phyloP scores from a whole-genome alignment of 208 protist genomes.

The Crithidia bombi region DNA sequence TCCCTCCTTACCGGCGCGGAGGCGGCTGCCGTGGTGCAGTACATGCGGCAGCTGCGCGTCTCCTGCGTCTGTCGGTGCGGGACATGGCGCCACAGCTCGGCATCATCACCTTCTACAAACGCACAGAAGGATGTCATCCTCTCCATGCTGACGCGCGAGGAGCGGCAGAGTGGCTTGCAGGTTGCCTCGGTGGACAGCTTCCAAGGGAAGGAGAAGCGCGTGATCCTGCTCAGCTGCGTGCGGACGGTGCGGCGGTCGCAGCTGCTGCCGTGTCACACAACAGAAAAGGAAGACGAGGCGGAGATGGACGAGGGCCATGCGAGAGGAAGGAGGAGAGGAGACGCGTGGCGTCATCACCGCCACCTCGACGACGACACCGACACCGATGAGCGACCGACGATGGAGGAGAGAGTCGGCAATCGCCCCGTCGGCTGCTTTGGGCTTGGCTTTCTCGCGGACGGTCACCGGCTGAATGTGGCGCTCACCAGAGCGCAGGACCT shows the following conservation, averaged over 20 bases:
- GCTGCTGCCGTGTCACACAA: constrained; percentile 18
- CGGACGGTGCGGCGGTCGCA: constrained; percentile 45
- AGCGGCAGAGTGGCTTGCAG: constrained; percentile 66
- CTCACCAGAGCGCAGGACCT: constrained; percentile 91
- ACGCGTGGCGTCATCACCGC: not conserved
- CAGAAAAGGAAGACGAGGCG: constrained; percentile 16
- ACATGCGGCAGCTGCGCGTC: constrained; percentile 71
- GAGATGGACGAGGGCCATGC: constrained; percentile 46
- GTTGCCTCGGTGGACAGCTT: constrained; percentile 93
- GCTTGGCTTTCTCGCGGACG: constrained; percentile 91
- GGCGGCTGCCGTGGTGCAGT: constrained; percentile 60
- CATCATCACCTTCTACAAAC: constrained; percentile 90
- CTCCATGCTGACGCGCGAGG: constrained; percentile 47
- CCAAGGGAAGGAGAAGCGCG: constrained; percentile 94
- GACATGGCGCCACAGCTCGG: constrained; percentile 60
- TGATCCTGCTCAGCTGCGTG: constrained; percentile 93
- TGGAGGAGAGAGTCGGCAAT: constrained; percentile 28
- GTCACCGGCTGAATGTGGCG: constrained; percentile 92
- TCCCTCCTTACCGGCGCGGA: constrained; percentile 55
- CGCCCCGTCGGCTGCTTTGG: constrained; percentile 23
- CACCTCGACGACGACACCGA: constrained; percentile 24
- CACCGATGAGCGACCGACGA: not conserved
- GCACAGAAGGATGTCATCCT: constrained; percentile 67
- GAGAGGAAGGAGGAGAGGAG: not conserved
- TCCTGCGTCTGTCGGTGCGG: constrained; percentile 48